Evolutionary conservation across 139 green algal species (phyloP).

Genomic region (Chlorella ohadii): DNA sequence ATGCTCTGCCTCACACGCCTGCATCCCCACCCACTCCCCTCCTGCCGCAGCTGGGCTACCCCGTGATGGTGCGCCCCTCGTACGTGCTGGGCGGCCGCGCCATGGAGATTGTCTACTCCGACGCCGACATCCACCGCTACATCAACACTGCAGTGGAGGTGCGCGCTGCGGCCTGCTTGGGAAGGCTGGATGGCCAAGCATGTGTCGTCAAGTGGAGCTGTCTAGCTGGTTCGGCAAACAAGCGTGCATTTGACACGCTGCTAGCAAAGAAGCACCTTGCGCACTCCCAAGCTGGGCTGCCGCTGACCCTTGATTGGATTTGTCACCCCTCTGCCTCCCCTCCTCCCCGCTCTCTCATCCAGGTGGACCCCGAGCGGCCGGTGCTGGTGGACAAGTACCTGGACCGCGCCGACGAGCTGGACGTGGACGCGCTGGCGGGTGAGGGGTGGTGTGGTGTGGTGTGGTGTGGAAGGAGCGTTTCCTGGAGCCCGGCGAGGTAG

Average conservation of each 20-base stretch:
- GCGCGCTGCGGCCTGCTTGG: no score
- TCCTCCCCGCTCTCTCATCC: no score
- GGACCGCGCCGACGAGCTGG: constrained; percentile 93
- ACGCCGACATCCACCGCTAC: constrained; percentile 84
- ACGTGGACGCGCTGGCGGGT: constrained; percentile 94
- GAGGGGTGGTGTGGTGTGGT: not conserved
- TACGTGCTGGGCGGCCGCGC: constrained; percentile 98
- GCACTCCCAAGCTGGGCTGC: no score
- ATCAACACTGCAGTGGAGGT: constrained; percentile 74
- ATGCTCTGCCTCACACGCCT: no score
- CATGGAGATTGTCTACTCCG: constrained; percentile 98
- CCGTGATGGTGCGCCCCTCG: constrained; percentile 97
- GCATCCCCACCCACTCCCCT: not conserved
- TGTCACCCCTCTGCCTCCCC: no score
- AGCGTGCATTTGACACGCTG: no score
- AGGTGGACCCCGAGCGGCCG: constrained; percentile 89
- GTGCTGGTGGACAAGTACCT: constrained; percentile 99
- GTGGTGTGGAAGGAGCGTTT: not conserved
- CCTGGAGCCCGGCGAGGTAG: no score
- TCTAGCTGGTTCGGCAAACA: no score
- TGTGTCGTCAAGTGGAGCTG: no score
- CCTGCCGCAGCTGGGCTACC: constrained; percentile 85
- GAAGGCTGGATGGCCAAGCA: no score
- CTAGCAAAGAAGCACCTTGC: no score
- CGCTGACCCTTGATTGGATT: no score